Evolutionary conservation across 2,329 filamentous ascomycete species (phyloP).

Genomic region (Elsinoe necatrix): DNA sequence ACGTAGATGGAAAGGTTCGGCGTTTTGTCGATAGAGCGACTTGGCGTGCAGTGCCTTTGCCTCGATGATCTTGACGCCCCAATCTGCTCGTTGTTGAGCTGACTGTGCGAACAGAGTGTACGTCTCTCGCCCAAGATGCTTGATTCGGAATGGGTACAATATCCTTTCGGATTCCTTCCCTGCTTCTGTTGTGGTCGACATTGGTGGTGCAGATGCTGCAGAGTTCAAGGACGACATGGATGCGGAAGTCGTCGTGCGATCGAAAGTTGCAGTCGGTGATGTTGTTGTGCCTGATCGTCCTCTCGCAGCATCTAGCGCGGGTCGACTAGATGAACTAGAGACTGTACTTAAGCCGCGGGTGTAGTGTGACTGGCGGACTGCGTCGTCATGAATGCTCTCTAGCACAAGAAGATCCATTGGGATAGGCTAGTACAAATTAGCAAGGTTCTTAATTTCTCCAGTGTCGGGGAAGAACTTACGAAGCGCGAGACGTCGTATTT

Average conservation of each 20-base stretch:
- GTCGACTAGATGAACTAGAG: constrained; percentile 48
- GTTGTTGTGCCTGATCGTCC: constrained; percentile 20
- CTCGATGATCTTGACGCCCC: constrained; percentile 89
- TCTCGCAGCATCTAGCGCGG: neutral
- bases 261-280: constrained; percentile 43
- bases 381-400: constrained; percentile 86
- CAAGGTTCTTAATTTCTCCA: neutral
- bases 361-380: constrained; percentile 65
- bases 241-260: constrained; percentile 59
- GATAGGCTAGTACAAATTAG: constrained; percentile 52
- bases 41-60: constrained; percentile 91
- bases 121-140: constrained; percentile 87
- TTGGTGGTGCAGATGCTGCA: constrained; percentile 44
- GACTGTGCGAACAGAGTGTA: constrained; percentile 84
- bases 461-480: constrained; percentile 37
- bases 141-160: constrained; percentile 88
- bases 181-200: constrained; percentile 42
- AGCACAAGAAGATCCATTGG: constrained; percentile 93
- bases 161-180: constrained; percentile 67
- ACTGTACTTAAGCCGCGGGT: constrained; percentile 65
- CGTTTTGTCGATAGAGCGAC: constrained; percentile 81
- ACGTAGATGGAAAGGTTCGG: constrained; percentile 85
- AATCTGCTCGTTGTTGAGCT: constrained; percentile 67
- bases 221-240: constrained; percentile 44
- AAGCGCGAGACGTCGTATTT: constrained; percentile 89